A percentile compares a stretch with the other conserved stretches of the same genome.
Evolutionary conservation across 1,284 basidiomycete genomes (phyloP).

Genomic region (Coniophora puteana): DNA sequence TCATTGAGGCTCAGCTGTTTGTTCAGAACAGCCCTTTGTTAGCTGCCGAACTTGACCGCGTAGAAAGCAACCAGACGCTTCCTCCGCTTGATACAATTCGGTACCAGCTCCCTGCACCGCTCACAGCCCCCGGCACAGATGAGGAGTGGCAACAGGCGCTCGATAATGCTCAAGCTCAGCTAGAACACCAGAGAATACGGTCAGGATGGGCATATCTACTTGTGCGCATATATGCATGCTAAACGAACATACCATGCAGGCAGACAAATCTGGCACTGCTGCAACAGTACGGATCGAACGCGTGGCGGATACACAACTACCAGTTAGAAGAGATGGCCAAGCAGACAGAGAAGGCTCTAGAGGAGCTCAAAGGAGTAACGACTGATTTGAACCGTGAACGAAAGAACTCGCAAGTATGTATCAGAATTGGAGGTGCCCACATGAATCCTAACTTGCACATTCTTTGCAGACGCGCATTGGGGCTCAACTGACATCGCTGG

Average conservation of each 20-base stretch:
- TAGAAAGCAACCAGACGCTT: slow-evolving; percentile 68
- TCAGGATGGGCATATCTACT: slow-evolving; percentile 30
- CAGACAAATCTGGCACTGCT: slow-evolving; percentile 84
- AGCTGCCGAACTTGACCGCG: slow-evolving; percentile 68
- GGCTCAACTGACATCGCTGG: slow-evolving; percentile 71
- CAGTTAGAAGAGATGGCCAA: slow-evolving; percentile 77
- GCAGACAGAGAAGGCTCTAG: slow-evolving; percentile 68
- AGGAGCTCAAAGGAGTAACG: slow-evolving; percentile 70
- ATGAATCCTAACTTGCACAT: neutral
- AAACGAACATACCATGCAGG: slow-evolving; percentile 34
- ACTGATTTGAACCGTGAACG: slow-evolving; percentile 84
- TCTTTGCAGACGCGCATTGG: slow-evolving; percentile 64
- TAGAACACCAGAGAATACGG: slow-evolving; percentile 89
- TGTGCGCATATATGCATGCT: neutral
- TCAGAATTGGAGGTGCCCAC: neutral
- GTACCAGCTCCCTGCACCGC: slow-evolving; percentile 77
- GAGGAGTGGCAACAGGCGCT: slow-evolving; percentile 81
- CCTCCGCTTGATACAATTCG: slow-evolving; percentile 75
- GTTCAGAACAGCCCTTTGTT: slow-evolving; percentile 61
- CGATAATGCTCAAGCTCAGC: slow-evolving; percentile 77
- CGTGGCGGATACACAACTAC: slow-evolving; percentile 90
- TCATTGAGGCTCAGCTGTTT: slow-evolving; percentile 10
- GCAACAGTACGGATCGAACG: slow-evolving; percentile 86
- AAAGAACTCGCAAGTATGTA: slow-evolving; percentile 75
- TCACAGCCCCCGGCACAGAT: slow-evolving; percentile 58